Evolutionary conservation across 345 rosid species (phyloP), one percentile per base, ranked within the genome.

Genomic region (Eutrema heterophyllum): DNA sequence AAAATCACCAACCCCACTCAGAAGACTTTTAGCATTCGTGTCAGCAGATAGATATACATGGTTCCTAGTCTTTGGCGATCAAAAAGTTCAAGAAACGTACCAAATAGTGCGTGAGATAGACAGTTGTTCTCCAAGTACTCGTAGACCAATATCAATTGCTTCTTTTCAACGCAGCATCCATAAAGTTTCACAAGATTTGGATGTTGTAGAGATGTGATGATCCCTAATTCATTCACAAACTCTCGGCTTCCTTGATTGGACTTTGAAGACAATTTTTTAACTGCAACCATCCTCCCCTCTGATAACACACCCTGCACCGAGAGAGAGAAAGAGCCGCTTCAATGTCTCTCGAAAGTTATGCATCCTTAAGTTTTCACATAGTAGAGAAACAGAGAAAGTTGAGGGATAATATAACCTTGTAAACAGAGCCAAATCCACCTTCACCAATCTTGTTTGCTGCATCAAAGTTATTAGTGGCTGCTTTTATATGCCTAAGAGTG

Each of bases 91-190:
- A 50, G 91, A 41, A 66, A 56, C 73, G 76, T 27, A 86, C 90
- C 89, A 39, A 88, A 86, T 14, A 88, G 78, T 8, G 83, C 82
- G 5, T 71, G 82, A 15, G 89, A 73, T 40, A 86, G 75, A 77
- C 85, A 80, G 73, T 88, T 86, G 73, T 86, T 86, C 56, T 76
- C 88, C 87, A 88, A 72, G 68, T 84, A 88, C 65, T 88, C 88
- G 11, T 86, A 86, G 33, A 88, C 74, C 3, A 88, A 74, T 26
- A 83, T 59, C 67, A 86, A 58, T 54, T 88, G 86, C 65, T 84
- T 84, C 64, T 83, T 87, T 68, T 86, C 89, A 24, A 83, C 83
- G 48, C 89, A 86, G 60, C 88, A 88, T 55, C 93, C 90, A 41
- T 83, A 79, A n/a, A 88, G 56, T 54, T 74, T 82, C 21, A 86